These are phyloP conservation scores for Apiotrichum gamsii DNA, from an alignment of 1,284 basidiomycete genomes.

Conservation along the genomic window DNA sequence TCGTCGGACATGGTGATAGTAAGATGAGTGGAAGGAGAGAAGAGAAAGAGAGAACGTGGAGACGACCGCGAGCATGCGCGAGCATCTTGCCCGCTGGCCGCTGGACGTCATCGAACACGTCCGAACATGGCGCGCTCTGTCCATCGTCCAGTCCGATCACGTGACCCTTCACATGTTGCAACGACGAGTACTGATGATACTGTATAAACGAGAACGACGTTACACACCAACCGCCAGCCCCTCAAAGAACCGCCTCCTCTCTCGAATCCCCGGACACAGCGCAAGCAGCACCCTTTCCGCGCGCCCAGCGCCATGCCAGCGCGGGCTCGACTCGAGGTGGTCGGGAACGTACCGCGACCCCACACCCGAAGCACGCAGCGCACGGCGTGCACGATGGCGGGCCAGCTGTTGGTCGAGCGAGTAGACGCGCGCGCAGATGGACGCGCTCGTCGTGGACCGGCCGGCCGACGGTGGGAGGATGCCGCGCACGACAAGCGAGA, in stretches of 20 bases:
- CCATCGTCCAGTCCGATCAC: no score
- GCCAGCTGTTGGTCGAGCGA: constrained; percentile 11
- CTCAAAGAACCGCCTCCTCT: constrained; percentile 17
- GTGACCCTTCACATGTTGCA: no score
- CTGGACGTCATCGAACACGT: no score
- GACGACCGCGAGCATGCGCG: no score
- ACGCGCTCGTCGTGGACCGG: not conserved
- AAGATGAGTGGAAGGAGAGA: no score
- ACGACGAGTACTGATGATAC: no score
- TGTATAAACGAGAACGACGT: no score
- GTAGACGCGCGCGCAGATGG: constrained; percentile 15
- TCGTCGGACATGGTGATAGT: constrained; percentile 24
- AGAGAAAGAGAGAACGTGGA: no score
- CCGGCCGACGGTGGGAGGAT: constrained; percentile 14
- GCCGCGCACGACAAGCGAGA: constrained; percentile 10
- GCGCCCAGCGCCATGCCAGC: constrained; percentile 8
- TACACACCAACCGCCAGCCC: not conserved
- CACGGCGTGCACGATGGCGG: constrained; percentile 11
- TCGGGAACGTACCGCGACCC: constrained; percentile 10
- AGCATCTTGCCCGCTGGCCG: no score
- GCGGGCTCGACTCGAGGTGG: not conserved
- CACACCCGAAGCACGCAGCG: constrained; percentile 6
- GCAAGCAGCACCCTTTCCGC: constrained; percentile 17
- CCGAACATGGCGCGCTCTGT: no score
- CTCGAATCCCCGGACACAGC: constrained; percentile 21